Base-by-base conservation (phyloP, 805 yeast species). In the Kodamaea hsintzibuensis region DNA sequence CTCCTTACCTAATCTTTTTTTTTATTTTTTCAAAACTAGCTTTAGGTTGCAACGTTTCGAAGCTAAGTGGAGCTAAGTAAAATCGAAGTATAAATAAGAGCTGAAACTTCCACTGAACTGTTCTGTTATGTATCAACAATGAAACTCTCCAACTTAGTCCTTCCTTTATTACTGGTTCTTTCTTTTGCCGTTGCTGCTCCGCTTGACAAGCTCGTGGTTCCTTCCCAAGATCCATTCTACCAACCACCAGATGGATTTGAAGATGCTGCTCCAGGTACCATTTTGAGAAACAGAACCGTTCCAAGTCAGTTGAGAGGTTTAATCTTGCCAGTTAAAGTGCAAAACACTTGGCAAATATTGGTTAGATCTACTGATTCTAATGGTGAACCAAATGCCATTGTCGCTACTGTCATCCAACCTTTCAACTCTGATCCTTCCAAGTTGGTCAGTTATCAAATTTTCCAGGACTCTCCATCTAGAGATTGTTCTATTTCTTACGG, bases 191-290 rank as follows among this genome's bases (percentile, higher is more conserved):
- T 35, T 19, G 47, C 47, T 10, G 37, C 47, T 22, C 50, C 38
- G 13, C n/a, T 44, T 25, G 47, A 44, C 7, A 16, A 16, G 30
- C 54, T 46, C 18, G 25, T 6, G 12, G 13, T 13, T 4, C 60
- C 60, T 12, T 42, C 51, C 18, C 47, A 62, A 16, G 74, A 69
- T 51, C 53, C 56, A 1, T 70, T 68, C 51, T 69, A 70, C 51
- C 37, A 19, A 1, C 62, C 68, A 2, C 68, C 69, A 1, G 49
- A 45, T 9, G 67, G 68, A 0, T 65, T 39, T 47, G 67, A 67
- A 48, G 25, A 56, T 25, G 42, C 47, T 2, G 47, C 54, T 3
- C 50, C 59, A 0, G 74, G 74, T 7, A 60, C 65, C 13, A 62
- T 70, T 27, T 57, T 70, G 12, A 63, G 55, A 49, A 49, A 38